A percentile compares a stretch with the other conserved stretches of the same genome.
These are phyloP conservation scores for Ulota crispa DNA, from an alignment of 225 moss, liverwort and hornwort genomes.

Conservation along the genomic window DNA sequence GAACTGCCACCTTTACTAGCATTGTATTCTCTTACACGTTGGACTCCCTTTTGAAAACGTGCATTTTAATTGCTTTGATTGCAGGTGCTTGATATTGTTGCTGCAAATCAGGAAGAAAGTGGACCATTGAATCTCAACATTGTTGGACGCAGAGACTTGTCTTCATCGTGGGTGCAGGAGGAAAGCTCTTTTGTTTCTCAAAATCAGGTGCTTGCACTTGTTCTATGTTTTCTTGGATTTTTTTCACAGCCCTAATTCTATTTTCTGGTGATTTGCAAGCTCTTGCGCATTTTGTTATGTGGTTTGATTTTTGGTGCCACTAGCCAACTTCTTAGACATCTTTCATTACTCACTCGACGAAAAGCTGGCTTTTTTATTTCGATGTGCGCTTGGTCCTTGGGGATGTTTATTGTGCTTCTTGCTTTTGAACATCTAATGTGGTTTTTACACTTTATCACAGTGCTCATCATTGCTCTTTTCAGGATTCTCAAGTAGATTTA, in stretches of 20 bases:
- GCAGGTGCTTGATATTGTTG: slow-evolving; percentile 61
- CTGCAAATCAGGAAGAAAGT: slow-evolving; percentile 48
- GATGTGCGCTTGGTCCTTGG: background rate
- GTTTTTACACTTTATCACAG: background rate
- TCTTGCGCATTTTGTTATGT: background rate
- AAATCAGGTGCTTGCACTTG: slow-evolving; percentile 36
- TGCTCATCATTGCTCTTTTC: background rate
- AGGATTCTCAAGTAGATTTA: slow-evolving; percentile 36
- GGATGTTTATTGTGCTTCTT: slow-evolving; percentile 10
- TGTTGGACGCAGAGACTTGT: slow-evolving; percentile 56
- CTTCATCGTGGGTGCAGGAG: slow-evolving; percentile 65
- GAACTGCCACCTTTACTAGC: background rate
- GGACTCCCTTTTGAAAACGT: background rate
- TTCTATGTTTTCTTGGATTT: background rate
- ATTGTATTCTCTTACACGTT: background rate
- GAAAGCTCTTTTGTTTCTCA: slow-evolving; percentile 31
- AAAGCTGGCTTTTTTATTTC: background rate
- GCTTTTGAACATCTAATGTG: slow-evolving; percentile 9
- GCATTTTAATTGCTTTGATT: slow-evolving; percentile 9
- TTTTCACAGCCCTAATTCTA: background rate
- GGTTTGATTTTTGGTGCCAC: background rate
- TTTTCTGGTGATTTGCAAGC: background rate
- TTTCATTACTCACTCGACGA: background rate
- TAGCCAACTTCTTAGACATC: background rate
- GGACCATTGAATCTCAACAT: slow-evolving; percentile 61